Evolutionary conservation across 768 basidiomycete species (phyloP).

Genomic region (Lentinula sp.): DNA sequence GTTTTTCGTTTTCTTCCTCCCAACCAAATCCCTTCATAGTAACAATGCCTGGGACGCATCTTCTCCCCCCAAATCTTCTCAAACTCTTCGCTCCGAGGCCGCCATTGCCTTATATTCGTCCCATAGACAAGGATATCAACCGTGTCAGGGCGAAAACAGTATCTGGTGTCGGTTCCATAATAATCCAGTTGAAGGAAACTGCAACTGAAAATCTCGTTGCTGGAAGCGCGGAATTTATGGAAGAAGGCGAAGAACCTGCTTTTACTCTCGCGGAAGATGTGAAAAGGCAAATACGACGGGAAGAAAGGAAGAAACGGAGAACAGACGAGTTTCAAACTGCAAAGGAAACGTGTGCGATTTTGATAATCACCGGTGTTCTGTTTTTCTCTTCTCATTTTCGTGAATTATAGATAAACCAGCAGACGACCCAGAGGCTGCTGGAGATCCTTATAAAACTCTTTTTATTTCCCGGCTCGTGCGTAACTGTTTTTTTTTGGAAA

Average conservation of each 20-base stretch:
- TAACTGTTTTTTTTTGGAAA: slow-evolving; percentile 5
- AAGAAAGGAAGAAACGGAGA: slow-evolving; percentile 73
- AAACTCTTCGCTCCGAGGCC: slow-evolving; percentile 95
- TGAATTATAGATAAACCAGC: slow-evolving; percentile 76
- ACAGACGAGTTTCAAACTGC: slow-evolving; percentile 73
- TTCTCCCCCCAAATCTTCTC: slow-evolving; percentile 92
- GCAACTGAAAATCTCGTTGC: slow-evolving; percentile 60
- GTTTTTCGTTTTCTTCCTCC: not conserved
- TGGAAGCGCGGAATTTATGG: slow-evolving; percentile 61
- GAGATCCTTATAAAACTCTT: slow-evolving; percentile 97
- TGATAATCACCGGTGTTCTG: not conserved
- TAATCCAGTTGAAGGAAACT: slow-evolving; percentile 70
- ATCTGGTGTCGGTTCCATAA: slow-evolving; percentile 68
- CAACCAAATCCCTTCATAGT: not conserved
- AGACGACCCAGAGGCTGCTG: slow-evolving; percentile 85
- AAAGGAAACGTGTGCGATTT: slow-evolving; percentile 75
- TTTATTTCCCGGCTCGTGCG: slow-evolving; percentile 90
- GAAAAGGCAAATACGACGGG: slow-evolving; percentile 69
- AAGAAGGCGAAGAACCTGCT: slow-evolving; percentile 78
- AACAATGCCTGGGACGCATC: slow-evolving; percentile 68
- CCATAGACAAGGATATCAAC: slow-evolving; percentile 79
- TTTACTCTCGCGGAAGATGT: slow-evolving; percentile 82
- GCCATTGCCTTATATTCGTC: slow-evolving; percentile 79
- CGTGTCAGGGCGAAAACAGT: slow-evolving; percentile 66
- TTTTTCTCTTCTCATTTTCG: slow-evolving; percentile 9